Percentiles rank a stretch among this genome's conserved stretches.
phyloP scores from a whole-genome alignment of 192 early-diverging fungal genomes.

The Globomyces pollinis-pini region DNA sequence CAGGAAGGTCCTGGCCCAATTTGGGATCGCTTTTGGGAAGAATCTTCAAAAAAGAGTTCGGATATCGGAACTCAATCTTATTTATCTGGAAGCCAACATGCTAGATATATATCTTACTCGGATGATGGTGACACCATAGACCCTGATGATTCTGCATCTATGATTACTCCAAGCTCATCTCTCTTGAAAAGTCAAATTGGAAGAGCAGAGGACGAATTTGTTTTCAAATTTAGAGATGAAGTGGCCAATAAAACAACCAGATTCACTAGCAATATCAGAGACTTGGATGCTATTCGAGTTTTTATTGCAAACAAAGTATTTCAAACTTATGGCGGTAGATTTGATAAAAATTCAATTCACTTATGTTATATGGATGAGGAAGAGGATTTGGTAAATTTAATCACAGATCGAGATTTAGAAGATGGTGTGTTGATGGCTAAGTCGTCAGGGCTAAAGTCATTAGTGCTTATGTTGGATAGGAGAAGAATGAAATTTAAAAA shows the following conservation, averaged over 20 bases:
- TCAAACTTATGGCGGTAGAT: constrained; percentile 3
- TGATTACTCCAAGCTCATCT: constrained; percentile 3
- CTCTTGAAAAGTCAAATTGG: constrained; percentile 19
- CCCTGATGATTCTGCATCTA: background rate
- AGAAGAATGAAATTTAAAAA: background rate
- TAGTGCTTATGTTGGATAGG: constrained; percentile 50
- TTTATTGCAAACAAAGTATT: background rate
- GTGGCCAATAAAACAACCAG: constrained; percentile 9
- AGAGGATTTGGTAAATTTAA: constrained; percentile 78
- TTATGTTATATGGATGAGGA: constrained; percentile 87
- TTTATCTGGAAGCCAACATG: background rate
- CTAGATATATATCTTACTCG: background rate
- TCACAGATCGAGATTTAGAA: constrained; percentile 70
- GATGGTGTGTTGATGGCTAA: constrained; percentile 83
- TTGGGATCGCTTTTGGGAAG: constrained; percentile 29
- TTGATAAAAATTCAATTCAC: background rate
- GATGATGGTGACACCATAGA: background rate
- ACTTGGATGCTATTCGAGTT: background rate
- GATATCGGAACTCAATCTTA: constrained; percentile 2
- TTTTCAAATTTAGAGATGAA: constrained; percentile 16
- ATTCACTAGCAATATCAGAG: constrained; percentile 7
- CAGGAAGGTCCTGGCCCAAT: constrained; percentile 23
- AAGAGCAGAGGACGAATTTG: constrained; percentile 21
- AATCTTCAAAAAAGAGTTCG: constrained; percentile 20
- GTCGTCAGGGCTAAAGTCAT: constrained; percentile 61